phyloP scores from a whole-genome alignment of 2,329 filamentous ascomycete species.

The Epichloe sibirici region DNA sequence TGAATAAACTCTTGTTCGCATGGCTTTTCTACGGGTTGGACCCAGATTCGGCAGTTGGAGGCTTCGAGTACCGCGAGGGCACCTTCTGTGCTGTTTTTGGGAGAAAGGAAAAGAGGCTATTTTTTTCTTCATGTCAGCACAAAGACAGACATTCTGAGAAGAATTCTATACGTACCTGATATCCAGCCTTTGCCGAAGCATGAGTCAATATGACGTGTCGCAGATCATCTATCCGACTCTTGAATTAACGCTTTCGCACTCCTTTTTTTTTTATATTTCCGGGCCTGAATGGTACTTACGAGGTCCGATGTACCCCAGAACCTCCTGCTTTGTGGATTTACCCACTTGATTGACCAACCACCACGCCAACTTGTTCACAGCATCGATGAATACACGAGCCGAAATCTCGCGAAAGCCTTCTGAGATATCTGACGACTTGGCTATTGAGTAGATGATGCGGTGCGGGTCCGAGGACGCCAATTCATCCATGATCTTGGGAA shows the following conservation, averaged over 20 bases:
- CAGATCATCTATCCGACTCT: constrained; percentile 15
- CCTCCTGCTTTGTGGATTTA: constrained; percentile 8
- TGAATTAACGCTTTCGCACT: not conserved
- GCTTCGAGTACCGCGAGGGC: constrained; percentile 21
- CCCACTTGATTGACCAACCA: constrained; percentile 15
- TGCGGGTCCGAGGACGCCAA: constrained; percentile 15
- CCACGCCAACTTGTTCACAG: constrained; percentile 20
- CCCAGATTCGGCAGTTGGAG: constrained; percentile 20
- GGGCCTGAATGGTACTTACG: constrained; percentile 13
- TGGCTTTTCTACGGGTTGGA: constrained; percentile 11
- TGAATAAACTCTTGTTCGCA: constrained; percentile 10
- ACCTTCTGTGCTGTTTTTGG: constrained; percentile 21
- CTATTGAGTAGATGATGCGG: constrained; percentile 14
- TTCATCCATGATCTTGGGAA: constrained; percentile 18
- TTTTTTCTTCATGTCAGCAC: not conserved
- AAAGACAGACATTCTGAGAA: not conserved
- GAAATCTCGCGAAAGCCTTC: constrained; percentile 13
- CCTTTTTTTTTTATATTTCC: not conserved
- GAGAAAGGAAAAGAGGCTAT: constrained; percentile 22
- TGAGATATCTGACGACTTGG: constrained; percentile 7
- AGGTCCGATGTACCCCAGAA: constrained; percentile 20
- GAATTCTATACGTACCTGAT: not conserved
- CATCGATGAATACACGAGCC: constrained; percentile 13
- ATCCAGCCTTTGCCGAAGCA: constrained; percentile 12
- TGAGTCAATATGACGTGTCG: constrained; percentile 18